phyloP scores from a whole-genome alignment of 108 stramenopile species.

The Seminavis robusta region DNA sequence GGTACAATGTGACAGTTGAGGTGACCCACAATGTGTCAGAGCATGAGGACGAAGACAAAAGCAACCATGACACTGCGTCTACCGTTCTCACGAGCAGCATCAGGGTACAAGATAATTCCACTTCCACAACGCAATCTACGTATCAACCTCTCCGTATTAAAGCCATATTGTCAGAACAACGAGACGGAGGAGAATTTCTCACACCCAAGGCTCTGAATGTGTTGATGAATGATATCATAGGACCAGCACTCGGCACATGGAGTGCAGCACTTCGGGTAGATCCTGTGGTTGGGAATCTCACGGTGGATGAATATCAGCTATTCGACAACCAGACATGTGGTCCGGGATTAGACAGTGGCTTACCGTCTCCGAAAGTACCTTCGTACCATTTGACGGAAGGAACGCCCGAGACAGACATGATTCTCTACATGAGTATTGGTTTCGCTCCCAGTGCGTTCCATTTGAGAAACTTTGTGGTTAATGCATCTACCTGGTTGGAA shows the following conservation, averaged over 20 bases:
- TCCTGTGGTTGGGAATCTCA: conserved; percentile 66
- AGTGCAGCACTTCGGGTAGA: conserved; percentile 69
- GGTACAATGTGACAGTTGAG: too few relatives aligned
- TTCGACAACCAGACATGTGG: conserved; percentile 70
- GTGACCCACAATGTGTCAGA: too few relatives aligned
- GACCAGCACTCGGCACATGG: conserved; percentile 76
- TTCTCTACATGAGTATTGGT: conserved; percentile 72
- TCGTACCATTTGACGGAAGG: conserved; percentile 48
- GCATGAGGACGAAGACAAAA: too few relatives aligned
- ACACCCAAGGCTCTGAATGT: conserved; percentile 34
- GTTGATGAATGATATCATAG: conserved; percentile 67
- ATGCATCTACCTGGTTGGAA: too few relatives aligned
- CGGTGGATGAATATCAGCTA: conserved; percentile 63
- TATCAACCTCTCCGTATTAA: conserved; percentile 71
- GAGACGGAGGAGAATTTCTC: conserved; percentile 43
- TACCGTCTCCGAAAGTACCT: conserved; percentile 65
- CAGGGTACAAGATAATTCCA: too few relatives aligned
- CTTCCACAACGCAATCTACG: too few relatives aligned
- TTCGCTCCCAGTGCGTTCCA: too few relatives aligned
- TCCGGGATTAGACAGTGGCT: conserved; percentile 67
- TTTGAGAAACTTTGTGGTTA: too few relatives aligned
- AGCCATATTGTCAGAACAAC: conserved; percentile 54
- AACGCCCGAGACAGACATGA: conserved; percentile 61
- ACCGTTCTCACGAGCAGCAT: too few relatives aligned
- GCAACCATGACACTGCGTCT: too few relatives aligned